Evolutionary conservation across 164 flowering plant species (phyloP).

Genomic region (Vitis rupestris): DNA sequence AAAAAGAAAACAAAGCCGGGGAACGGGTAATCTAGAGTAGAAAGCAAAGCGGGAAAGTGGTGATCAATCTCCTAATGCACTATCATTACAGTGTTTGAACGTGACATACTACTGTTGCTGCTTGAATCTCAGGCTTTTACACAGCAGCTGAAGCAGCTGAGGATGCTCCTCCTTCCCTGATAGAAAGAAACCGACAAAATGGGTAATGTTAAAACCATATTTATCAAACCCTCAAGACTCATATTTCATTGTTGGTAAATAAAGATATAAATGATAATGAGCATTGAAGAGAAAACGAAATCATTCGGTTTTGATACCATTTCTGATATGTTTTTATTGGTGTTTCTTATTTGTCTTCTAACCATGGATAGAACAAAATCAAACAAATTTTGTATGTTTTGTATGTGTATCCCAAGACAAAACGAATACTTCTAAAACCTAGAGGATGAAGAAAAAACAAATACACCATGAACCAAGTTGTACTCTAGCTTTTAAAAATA

Average conservation of each 20-base stretch:
- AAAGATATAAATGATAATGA: too few species aligned
- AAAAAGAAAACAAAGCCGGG: too few species aligned
- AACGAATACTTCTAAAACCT: too few species aligned
- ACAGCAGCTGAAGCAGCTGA: conserved; percentile 80
- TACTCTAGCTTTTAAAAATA: not conserved
- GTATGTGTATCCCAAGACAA: too few species aligned
- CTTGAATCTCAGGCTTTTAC: conserved; percentile 41
- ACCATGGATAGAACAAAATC: not conserved
- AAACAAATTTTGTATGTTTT: not conserved
- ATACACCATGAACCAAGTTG: too few species aligned
- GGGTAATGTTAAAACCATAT: not conserved
- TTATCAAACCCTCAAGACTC: not conserved
- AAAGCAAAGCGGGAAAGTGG: not conserved
- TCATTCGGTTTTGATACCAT: not conserved
- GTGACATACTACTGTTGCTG: not conserved
- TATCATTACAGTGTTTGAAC: not conserved
- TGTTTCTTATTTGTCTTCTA: not conserved
- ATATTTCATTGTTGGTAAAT: too few species aligned
- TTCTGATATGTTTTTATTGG: too few species aligned
- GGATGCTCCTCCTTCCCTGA: conserved; percentile 58
- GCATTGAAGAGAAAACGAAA: too few species aligned
- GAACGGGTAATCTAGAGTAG: too few species aligned
- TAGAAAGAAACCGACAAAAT: not conserved
- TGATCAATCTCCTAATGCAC: not conserved
- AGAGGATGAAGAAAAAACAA: too few species aligned